Evolutionary conservation across 306 rosid genomes (phyloP), one percentile per base, ranked within the genome.

Genomic region (Styphnolobium japonicum): DNA sequence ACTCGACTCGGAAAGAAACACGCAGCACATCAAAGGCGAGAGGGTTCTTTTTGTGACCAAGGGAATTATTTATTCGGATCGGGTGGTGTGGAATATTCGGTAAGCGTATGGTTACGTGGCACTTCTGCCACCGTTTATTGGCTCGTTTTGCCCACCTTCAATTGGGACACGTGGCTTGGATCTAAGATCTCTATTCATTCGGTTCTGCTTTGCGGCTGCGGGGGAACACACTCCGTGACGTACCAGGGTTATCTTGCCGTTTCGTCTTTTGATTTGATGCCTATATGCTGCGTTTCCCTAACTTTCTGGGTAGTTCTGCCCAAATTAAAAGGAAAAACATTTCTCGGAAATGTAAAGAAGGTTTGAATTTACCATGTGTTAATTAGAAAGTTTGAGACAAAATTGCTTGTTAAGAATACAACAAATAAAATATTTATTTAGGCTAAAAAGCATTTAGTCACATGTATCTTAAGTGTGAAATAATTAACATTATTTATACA

Each of bases 31-130:
- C n/a, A n/a, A n/a, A n/a, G n/a, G n/a, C n/a, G n/a, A n/a, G n/a
- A n/a, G n/a, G n/a, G n/a, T n/a, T n/a, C n/a, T n/a, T n/a, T n/a
- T n/a, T n/a, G n/a, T 51, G 71, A 49, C 48, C 6, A 57, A 37
- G 0, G 55, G 73, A 34, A 86, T 87, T 18, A 12, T 84, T 81
- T 77, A 39, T 87, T 80, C 74, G 9, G 37, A 23, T 76, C 19
- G 42, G 52, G 45, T 71, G 76, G 76, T 2, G n/a, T 6, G 58
- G 83, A 80, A 89, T 87, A 91, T 89, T 82, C 89, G 71, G 12
- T 21, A 10, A 57, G 67, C 6, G 55, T 71, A 2, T 0, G 22
- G 29, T 52, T 62, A 67, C 92, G 89, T 89, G 96, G 87, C 61
- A 18, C 0, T 0, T 60, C 2, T 0, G 0, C 0, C 21, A 40